Evolutionary conservation across 139 green algal genomes (phyloP).

Genomic region (Closterium sp.): DNA sequence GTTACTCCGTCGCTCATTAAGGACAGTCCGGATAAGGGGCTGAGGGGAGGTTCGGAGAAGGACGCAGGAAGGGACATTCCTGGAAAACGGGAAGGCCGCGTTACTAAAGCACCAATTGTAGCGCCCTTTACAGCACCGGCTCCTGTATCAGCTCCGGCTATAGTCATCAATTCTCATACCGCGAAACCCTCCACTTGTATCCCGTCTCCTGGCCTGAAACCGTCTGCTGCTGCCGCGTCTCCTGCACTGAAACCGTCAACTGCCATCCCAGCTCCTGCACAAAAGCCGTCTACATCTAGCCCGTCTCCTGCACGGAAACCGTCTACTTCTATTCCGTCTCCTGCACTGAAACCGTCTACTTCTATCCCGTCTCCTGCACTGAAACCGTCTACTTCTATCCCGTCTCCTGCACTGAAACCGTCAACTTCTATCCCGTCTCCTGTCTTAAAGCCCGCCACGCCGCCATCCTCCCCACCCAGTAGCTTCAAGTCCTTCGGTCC

Average conservation of each 20-base stretch:
- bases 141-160: background rate
- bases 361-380: background rate
- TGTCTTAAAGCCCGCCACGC: background rate
- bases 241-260: too few species aligned
- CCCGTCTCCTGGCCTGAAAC: too few species aligned
- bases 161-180: background rate
- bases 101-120: too few species aligned
- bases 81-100: background rate
- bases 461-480: background rate
- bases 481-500: background rate
- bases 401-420: background rate
- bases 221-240: too few species aligned
- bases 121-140: background rate
- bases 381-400: background rate
- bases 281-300: too few species aligned
- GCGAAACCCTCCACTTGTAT: too few species aligned
- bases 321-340: too few species aligned
- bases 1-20: background rate
- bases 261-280: too few species aligned
- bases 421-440: background rate
- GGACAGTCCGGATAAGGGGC: background rate
- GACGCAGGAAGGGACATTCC: background rate
- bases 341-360: background rate
- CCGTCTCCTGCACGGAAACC: too few species aligned
- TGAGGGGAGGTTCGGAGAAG: background rate